Evolutionary conservation across 306 rosid genomes (phyloP), one percentile per base, ranked within the genome.

Genomic region (Rosa chinensis): DNA sequence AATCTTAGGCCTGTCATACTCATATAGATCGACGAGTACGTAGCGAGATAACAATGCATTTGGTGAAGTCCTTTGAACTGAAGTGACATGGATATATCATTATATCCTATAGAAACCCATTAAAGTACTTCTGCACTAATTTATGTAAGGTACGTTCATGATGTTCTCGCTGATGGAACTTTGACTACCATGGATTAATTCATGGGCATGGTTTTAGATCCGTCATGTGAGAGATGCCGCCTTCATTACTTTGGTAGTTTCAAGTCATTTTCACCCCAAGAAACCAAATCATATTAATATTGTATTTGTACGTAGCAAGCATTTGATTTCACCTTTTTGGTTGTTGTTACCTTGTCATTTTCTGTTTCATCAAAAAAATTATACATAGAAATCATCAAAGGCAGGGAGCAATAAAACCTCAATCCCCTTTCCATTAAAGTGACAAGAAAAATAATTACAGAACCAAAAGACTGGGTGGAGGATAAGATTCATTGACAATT

Each of bases 341-440:
- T 4, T 62, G 67, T 63, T 63, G 20, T 13, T 28, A 13, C 68
- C 68, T 3, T 23, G 10, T 14, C 44, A 40, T 62, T 62, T 75
- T 50, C 37, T 25, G 44, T 64, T 14, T 45, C 52, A 61, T 53
- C 35, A 21, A 23, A 59, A 48, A 20, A 37, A 0, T 23, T 20
- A 28, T 53, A 21, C 47, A 10, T 16, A n/a, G 80, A 42, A 82
- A 61, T 43, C 21, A 28, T 16, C 6, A 7, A 44, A 64, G 9
- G 61, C 83, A 79, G 78, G 45, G n/a, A 58, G 40, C 73, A 62
- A 16, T 70, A 9, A 82, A 8, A 49, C 48, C 74, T 23, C 59
- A 74, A 13, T 42, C 62, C 73, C 75, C 25, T 52, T n/a, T n/a
- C n/a, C n/a, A n/a, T n/a, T 52, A 35, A 48, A 73, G 28, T 10